These are phyloP conservation scores for Colletotrichum sp. DNA, from an alignment of 2,329 filamentous ascomycete genomes.

Conservation along the genomic window DNA sequence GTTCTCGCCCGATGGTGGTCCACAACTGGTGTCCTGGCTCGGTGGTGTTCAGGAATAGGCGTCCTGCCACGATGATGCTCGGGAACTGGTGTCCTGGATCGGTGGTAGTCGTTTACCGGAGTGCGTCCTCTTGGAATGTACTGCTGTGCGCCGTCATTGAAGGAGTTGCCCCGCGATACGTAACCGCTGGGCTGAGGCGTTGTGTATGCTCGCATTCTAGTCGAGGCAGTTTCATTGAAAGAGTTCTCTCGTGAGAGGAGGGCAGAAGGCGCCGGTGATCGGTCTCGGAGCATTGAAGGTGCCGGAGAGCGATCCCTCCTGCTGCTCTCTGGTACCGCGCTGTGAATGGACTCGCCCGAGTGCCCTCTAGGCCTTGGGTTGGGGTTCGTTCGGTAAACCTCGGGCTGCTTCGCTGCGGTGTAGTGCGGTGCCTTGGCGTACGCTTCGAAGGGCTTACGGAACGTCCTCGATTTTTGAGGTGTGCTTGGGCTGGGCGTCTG, in stretches of 20 bases:
- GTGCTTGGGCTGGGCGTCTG: constrained; percentile 61
- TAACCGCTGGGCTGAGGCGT: constrained; percentile 14
- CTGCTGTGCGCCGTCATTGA: constrained; percentile 20
- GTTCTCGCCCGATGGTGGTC: neutral
- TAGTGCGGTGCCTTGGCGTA: constrained; percentile 72
- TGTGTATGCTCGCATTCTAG: constrained; percentile 21
- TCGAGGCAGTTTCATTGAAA: constrained; percentile 18
- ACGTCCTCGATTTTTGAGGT: constrained; percentile 66
- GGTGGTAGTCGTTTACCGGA: neutral
- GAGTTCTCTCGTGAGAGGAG: constrained; percentile 24
- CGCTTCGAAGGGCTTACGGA: constrained; percentile 71
- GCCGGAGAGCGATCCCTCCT: constrained; percentile 19
- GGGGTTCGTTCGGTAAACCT: constrained; percentile 55
- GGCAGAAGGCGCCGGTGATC: constrained; percentile 19
- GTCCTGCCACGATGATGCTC: neutral
- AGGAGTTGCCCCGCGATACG: constrained; percentile 19
- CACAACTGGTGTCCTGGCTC: constrained; percentile 1
- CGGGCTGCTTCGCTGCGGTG: constrained; percentile 66
- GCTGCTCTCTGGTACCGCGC: neutral
- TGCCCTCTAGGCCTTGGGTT: constrained; percentile 42
- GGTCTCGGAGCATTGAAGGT: constrained; percentile 16
- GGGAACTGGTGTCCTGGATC: neutral
- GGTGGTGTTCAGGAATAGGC: neutral
- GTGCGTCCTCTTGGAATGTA: constrained; percentile 16
- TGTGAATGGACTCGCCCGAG: constrained; percentile 42